A percentile compares a stretch with the other conserved stretches of the same genome.
These are phyloP conservation scores for Phytophthora sp. DNA, from an alignment of 352 stramenopile species.

Conservation along the genomic window DNA sequence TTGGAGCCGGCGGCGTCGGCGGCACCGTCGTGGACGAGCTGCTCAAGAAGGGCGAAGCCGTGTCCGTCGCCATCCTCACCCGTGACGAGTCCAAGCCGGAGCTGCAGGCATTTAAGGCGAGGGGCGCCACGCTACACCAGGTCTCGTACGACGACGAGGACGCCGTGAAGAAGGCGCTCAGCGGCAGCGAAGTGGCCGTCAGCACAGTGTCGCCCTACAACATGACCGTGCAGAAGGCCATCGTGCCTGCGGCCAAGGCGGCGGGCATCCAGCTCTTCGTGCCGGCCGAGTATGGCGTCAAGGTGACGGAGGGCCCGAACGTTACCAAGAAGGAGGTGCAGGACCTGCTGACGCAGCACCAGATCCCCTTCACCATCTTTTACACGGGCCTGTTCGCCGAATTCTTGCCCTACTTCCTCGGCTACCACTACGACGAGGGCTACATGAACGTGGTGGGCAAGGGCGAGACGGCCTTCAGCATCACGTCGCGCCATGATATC, in stretches of 20 bases:
- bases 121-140: slow-evolving; percentile 18
- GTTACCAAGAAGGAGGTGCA: slow-evolving; percentile 26
- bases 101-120: slow-evolving; percentile 25
- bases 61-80: slow-evolving; percentile 32
- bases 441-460: slow-evolving; percentile 25
- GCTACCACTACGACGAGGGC: slow-evolving; percentile 29
- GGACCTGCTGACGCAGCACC: slow-evolving; percentile 24
- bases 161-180: slow-evolving; percentile 26
- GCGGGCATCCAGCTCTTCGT: slow-evolving; percentile 35
- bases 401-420: slow-evolving; percentile 12
- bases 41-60: slow-evolving; percentile 25
- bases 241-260: slow-evolving; percentile 21
- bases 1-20: slow-evolving; percentile 30
- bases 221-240: too few species aligned
- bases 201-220: too few species aligned
- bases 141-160: slow-evolving; percentile 26
- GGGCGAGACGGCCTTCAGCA: slow-evolving; percentile 21
- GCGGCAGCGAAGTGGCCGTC: slow-evolving; percentile 25
- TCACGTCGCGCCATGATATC: slow-evolving; percentile 19
- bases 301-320: slow-evolving; percentile 18
- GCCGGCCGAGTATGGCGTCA: slow-evolving; percentile 21
- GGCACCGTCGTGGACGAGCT: slow-evolving; percentile 16
- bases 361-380: slow-evolving; percentile 32
- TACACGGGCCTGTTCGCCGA: slow-evolving; percentile 28
- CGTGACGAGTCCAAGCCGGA: slow-evolving; percentile 28